Base-by-base conservation (phyloP, 2,329 filamentous ascomycete genomes). In the Aspergillus glaucus region DNA sequence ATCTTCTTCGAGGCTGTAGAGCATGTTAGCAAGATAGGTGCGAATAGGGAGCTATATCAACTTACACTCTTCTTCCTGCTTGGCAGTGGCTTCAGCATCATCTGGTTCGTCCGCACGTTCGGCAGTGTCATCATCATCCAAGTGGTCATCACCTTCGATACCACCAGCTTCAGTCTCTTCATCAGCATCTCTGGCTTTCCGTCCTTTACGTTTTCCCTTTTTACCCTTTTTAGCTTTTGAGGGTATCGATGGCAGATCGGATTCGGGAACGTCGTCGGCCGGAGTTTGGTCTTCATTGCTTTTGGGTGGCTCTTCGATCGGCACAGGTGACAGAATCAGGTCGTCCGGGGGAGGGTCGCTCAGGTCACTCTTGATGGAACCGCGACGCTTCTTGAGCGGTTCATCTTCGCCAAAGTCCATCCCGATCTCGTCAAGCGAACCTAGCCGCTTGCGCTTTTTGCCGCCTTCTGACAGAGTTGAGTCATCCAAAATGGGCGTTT, bases 1-100 rank as follows among this genome's bases (percentile, higher is more conserved):
- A 84, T 84, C 71, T 92, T 93, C 63, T 83, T 84, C 61, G 87
- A 81, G 55, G 87, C 88, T 92, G 60, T 52, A 50, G 7, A 36
- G 15, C n/a, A n/a, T 8, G 39, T 57, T 17, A 53, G 50, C 30
- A 49, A 17, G 3, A 42, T 22, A 26, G 9, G 24, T 19, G 10
- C 19, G 36, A 47, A 34, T 17, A 37, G 8, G 36, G 12, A 24
- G 48, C 19, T 7, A 19, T 14, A 19, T 45, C 22, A 15, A 68
- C 67, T 71, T 69, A 73, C 73, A 66, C 60, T 77, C 76, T 68
- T 80, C 77, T 57, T 79, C 77, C 15, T 66, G 67, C 58, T 74
- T 78, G n/a, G 71, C 67, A n/a, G 62, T 53, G 5, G 65, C 66
- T 45, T 75, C 73, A 21, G 63, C 63, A 44, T 72, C 71, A 45